These are phyloP conservation scores for Ganoderma meredithae DNA, from an alignment of 1,284 basidiomycete genomes.

Conservation along the genomic window DNA sequence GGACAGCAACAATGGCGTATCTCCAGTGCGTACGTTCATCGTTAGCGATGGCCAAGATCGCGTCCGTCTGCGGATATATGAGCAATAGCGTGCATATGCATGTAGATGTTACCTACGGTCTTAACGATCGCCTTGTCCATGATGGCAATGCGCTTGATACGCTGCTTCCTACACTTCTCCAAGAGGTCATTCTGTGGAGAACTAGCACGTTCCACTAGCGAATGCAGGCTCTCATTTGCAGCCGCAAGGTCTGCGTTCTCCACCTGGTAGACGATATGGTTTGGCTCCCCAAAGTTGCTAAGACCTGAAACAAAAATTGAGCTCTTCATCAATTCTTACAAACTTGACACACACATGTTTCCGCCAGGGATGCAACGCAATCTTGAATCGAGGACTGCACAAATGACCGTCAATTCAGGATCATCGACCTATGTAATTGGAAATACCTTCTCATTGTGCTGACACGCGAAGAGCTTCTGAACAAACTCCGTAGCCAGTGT, in stretches of 20 bases:
- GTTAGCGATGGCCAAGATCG: slow-evolving; percentile 59
- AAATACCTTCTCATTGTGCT: slow-evolving; percentile 72
- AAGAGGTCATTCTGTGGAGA: slow-evolving; percentile 47
- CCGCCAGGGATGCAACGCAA: slow-evolving; percentile 64
- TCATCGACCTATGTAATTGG: too few species aligned
- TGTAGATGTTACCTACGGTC: slow-evolving; percentile 48
- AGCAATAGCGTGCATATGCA: neutral
- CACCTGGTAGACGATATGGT: slow-evolving; percentile 60
- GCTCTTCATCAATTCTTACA: neutral
- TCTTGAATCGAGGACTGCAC: slow-evolving; percentile 73
- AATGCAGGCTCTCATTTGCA: slow-evolving; percentile 48
- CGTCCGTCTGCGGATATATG: slow-evolving; percentile 29
- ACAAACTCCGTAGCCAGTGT: slow-evolving; percentile 58
- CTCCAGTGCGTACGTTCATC: slow-evolving; percentile 82
- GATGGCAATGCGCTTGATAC: slow-evolving; percentile 51
- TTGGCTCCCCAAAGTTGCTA: slow-evolving; percentile 66
- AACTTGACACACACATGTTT: slow-evolving; percentile 57
- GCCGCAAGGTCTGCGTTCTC: slow-evolving; percentile 50
- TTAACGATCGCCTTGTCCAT: slow-evolving; percentile 50
- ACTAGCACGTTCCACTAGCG: slow-evolving; percentile 43
- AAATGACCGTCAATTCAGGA: neutral
- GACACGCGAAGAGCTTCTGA: slow-evolving; percentile 63
- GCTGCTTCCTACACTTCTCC: slow-evolving; percentile 51
- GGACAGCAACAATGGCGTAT: slow-evolving; percentile 78
- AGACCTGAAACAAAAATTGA: slow-evolving; percentile 52